A percentile compares a stretch with the other conserved stretches of the same genome.
phyloP scores from a whole-genome alignment of 805 yeast species.

The Pichia cabralensis region DNA sequence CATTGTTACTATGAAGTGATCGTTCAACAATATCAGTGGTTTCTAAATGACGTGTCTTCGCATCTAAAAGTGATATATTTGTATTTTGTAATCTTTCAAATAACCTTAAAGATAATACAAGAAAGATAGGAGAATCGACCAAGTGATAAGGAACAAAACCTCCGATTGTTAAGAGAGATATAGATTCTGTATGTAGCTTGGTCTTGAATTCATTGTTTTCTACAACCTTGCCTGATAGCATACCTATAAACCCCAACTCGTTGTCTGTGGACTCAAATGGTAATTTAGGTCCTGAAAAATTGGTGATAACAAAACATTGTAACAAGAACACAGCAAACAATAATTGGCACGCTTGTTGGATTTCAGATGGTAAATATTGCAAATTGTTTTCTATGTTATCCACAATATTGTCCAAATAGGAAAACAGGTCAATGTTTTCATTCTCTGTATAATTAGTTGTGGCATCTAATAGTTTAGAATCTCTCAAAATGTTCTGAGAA shows the following conservation, averaged over 20 bases:
- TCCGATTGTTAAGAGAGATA: slow-evolving; percentile 14
- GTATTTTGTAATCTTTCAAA: slow-evolving; percentile 31
- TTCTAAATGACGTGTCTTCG: slow-evolving; percentile 9
- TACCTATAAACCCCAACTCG: slow-evolving; percentile 8
- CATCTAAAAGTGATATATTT: slow-evolving; percentile 21
- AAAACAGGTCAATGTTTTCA: too few relatives aligned
- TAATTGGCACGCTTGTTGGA: too few relatives aligned
- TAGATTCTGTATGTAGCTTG: slow-evolving; percentile 3
- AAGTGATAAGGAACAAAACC: slow-evolving; percentile 70
- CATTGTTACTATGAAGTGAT: slow-evolving; percentile 9
- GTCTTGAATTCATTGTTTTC: slow-evolving; percentile 15
- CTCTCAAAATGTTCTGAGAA: too few relatives aligned
- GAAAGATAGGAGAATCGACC: slow-evolving; percentile 38
- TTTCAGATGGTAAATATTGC: too few relatives aligned
- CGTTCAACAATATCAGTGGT: slow-evolving; percentile 16
- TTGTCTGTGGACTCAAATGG: slow-evolving; percentile 21
- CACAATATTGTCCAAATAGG: too few relatives aligned
- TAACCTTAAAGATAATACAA: slow-evolving; percentile 32
- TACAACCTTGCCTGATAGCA: slow-evolving; percentile 16
- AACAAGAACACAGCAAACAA: slow-evolving; percentile 46
- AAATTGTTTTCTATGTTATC: too few relatives aligned
- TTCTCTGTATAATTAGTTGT: too few relatives aligned
- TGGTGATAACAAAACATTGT: slow-evolving; percentile 63
- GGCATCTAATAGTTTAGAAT: too few relatives aligned
- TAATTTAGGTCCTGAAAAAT: slow-evolving; percentile 75